Base-by-base conservation (phyloP, 176 grass and related monocot species). In the Alloteropsis semialata region DNA sequence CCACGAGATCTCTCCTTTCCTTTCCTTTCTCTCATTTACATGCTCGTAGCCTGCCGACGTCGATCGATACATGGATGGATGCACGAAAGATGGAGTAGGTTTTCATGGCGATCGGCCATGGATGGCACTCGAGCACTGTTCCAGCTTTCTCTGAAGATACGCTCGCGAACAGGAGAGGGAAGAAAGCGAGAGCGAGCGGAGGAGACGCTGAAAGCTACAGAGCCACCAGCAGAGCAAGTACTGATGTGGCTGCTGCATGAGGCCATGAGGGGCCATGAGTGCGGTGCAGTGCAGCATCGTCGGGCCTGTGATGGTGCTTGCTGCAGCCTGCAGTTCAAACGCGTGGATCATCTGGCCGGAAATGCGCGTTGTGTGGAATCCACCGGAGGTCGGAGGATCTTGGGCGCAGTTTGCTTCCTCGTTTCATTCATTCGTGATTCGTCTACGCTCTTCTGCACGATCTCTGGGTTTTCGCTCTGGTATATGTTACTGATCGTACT, bases 1-100 rank as follows among this genome's bases (percentile, higher is more conserved):
- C n/a, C n/a, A n/a, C n/a, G n/a, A n/a, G n/a, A n/a, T n/a, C n/a
- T n/a, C n/a, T n/a, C n/a, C n/a, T 88, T 2, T 74, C 36, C 45
- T 25, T 8, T 46, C 12, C 18, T 53, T 70, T 69, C 36, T 55
- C 71, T 59, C 65, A 66, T 86, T 65, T 86, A 81, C 63, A 54
- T 54, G 36, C 71, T 36, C 49, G 32, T 19, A 61, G 8, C 76
- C 75, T 46, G 58, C 58, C 57, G 49, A 36, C 50, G 48, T 37
- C 49, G 45, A 66, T 54, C 62, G 51, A 38, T 75, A 0, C 33
- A 38, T 55, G 36, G 6, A 24, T 30, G 3, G 15, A 72, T 55
- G 44, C 33, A 80, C 17, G 62, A 25, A 53, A 53, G n/a, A n/a
- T n/a, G n/a, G n/a, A n/a, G n/a, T 29, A 39, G 28, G 77, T 36